Evolutionary conservation across 306 rosid genomes (phyloP).

Genomic region (peach (Prunus persica)): Prunus_persica_NCBIv2 NC_034012.1:23556501-23557000

Average conservation of each 20-base stretch:
- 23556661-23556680: conserved; percentile 63
- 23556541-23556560: conserved; percentile 16
- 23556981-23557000: conserved; percentile 49
- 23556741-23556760: conserved; percentile 43
- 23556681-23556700: conserved; percentile 58
- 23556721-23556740: conserved; percentile 73
- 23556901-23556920: conserved; percentile 50
- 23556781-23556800: conserved; percentile 51
- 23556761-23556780: conserved; percentile 53
- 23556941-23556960: conserved; percentile 25
- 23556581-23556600: conserved; percentile 45
- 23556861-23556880: conserved; percentile 65
- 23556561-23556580: conserved; percentile 13
- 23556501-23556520: neutral
- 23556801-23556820: conserved; percentile 54
- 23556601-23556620: conserved; percentile 54
- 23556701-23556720: conserved; percentile 72
- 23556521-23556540: neutral
- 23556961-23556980: conserved; percentile 70
- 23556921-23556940: conserved; percentile 55
- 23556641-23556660: conserved; percentile 26
- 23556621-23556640: conserved; percentile 36
- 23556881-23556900: conserved; percentile 61
- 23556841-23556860: conserved; percentile 51
- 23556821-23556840: conserved; percentile 66